Conservation (phyloP, 2,329 filamentous ascomycete genomes). For the Daldinia eschscholtzii region DNA sequence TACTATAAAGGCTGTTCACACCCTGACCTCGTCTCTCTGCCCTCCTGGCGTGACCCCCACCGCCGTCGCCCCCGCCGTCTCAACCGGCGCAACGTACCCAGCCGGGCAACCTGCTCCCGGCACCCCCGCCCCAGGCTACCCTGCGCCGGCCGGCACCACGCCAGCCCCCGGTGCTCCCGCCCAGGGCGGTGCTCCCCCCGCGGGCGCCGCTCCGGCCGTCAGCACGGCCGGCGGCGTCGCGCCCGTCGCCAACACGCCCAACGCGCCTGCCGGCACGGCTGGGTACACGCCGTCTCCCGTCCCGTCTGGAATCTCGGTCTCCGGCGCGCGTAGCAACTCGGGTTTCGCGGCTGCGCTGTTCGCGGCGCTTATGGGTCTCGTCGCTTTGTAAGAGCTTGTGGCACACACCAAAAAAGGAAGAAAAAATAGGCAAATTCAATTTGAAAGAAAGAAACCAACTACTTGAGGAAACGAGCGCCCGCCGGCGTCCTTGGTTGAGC, state of each 20-base stretch:
- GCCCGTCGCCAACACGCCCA: conserved; percentile 1
- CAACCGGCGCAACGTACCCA: not conserved
- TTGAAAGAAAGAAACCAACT: not conserved
- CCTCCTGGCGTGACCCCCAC: conserved; percentile 38
- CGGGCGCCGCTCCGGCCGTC: conserved; percentile 14
- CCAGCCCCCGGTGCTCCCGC: conserved; percentile 8
- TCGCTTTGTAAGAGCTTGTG: conserved; percentile 25
- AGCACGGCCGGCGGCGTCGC: not conserved
- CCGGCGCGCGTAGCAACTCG: conserved; percentile 15
- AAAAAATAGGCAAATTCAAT: not conserved
- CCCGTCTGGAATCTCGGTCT: conserved; percentile 26
- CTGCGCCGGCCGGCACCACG: conserved; percentile 9
- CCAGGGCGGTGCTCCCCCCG: conserved; percentile 6
- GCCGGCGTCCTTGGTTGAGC: not conserved
- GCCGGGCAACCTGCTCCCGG: conserved; percentile 9
- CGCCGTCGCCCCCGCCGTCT: conserved; percentile 28
- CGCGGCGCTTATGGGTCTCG: conserved; percentile 27
- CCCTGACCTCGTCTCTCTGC: conserved; percentile 45
- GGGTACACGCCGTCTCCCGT: conserved; percentile 1
- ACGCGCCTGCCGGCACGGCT: not conserved
- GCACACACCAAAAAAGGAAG: not conserved
- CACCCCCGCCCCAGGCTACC: not conserved
- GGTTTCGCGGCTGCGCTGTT: conserved; percentile 31
- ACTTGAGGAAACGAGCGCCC: not conserved
- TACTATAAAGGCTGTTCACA: conserved; percentile 33